Percentiles rank a stretch among this genome's conserved stretches.
These are phyloP conservation scores for Lithospermum erythrorhizon DNA, from an alignment of 257 asterid genomes.

Conservation along the genomic window DNA sequence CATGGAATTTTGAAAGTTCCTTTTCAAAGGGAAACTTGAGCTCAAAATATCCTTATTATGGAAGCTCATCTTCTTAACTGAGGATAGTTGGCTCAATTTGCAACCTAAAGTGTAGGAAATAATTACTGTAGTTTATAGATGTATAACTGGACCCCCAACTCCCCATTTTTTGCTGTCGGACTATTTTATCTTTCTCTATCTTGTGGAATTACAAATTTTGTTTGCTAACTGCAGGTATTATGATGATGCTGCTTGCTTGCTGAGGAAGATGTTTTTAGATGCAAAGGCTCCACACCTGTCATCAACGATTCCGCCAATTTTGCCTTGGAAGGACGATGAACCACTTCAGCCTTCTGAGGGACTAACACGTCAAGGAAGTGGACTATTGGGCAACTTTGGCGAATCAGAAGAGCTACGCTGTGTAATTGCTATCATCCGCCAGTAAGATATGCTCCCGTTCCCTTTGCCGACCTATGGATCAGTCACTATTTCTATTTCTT, in stretches of 20 bases:
- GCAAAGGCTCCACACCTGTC: slow-evolving; percentile 98
- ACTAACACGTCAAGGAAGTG: slow-evolving; percentile 91
- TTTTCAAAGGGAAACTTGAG: not conserved
- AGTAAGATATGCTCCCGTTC: slow-evolving; percentile 46
- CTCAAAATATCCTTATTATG: too few species aligned
- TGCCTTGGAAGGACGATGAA: slow-evolving; percentile 90
- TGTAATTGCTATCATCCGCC: slow-evolving; percentile 85
- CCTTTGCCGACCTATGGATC: not conserved
- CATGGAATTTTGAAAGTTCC: not conserved
- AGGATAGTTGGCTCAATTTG: not conserved
- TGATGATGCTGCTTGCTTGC: slow-evolving; percentile 91
- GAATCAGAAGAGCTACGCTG: slow-evolving; percentile 92
- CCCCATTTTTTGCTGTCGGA: not conserved
- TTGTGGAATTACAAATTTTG: slow-evolving; percentile 6
- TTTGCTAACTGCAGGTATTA: slow-evolving; percentile 51
- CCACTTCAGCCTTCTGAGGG: slow-evolving; percentile 83
- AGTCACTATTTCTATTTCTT: slow-evolving; percentile 2
- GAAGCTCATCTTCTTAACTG: not conserved
- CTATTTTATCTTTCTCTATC: not conserved
- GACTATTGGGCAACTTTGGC: slow-evolving; percentile 79
- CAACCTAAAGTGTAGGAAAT: not conserved
- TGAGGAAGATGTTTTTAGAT: slow-evolving; percentile 92
- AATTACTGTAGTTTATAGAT: not conserved
- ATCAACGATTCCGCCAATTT: slow-evolving; percentile 64
- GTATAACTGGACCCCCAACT: not conserved